Evolutionary conservation across 495 filamentous ascomycete genomes (phyloP), one percentile per base, ranked within the genome.

Genomic region (Hyphodiscus hymeniophilus): DNA sequence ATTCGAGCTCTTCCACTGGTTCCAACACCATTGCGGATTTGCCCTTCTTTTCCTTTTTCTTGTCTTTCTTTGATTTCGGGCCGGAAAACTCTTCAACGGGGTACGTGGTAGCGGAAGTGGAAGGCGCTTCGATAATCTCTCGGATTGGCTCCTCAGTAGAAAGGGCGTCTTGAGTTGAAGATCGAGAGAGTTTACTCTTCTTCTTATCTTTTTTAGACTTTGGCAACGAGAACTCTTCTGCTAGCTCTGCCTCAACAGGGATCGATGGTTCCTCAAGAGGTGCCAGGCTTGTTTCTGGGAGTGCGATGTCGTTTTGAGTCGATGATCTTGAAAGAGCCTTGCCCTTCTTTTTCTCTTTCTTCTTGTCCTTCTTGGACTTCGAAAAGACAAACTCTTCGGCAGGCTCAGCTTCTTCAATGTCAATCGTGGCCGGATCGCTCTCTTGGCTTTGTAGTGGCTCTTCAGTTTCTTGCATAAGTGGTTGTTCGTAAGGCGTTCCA

Each of bases 11-110:
- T 35, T 50, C 36, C 31, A 52, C 39, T 33, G 65, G 51, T 18
- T 62, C 52, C 17, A 53, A 28, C 5, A 48, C 42, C 43, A 55
- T 57, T 3, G 50, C 23, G 11, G 43, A 52, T 62, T 65, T 64
- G 32, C 55, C 60, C 39, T 66, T 63, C 50, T 70, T 69, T 47
- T 65, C 66, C 15, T 62, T 66, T 42, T 63, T 61, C 50, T 57
- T 64, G n/a, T 58, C 48, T 45, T 62, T 67, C 39, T 60, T 66
- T 2, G 56, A 46, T 30, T 36, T 53, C 33, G 45, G 18, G 45
- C 36, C 34, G 35, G 35, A 16, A 38, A 38, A 35, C 5, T 50
- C 51, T 2, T 53, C 30, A 32, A 32, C 13, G 48, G 41, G 35
- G 24, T 58, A 16, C 12, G 38, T 15, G 23, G 43, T 43, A 30